Conservation (phyloP, 305 asterid genomes). For the Fraxinus ornus region DNA sequence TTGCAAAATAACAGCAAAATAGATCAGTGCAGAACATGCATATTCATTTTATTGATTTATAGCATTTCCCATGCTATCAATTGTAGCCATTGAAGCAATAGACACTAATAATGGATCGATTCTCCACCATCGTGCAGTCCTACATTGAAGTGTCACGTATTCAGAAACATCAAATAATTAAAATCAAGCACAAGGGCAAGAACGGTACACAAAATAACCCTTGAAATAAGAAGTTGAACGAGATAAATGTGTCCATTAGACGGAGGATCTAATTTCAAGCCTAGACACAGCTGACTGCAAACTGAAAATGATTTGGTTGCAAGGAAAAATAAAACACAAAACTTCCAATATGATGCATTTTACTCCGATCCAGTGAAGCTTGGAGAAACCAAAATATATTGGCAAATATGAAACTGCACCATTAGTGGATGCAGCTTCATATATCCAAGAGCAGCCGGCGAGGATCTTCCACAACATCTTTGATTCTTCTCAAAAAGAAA, state of each 20-base stretch:
- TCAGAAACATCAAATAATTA: not conserved
- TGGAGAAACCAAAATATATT: conserved; percentile 18
- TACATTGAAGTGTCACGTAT: not conserved
- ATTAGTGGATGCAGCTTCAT: conserved; percentile 32
- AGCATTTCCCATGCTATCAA: not conserved
- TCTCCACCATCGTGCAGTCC: not conserved
- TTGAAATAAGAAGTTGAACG: not conserved
- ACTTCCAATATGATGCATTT: conserved; percentile 38
- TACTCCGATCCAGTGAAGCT: no score
- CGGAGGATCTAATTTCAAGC: conserved; percentile 24
- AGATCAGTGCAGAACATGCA: not conserved
- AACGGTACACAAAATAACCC: not conserved
- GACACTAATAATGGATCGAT: not conserved
- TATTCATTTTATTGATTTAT: not conserved
- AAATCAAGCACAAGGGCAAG: not conserved
- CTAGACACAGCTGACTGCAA: conserved; percentile 25
- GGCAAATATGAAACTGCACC: conserved; percentile 10
- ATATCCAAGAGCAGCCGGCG: conserved; percentile 86
- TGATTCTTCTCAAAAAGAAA: conserved; percentile 84
- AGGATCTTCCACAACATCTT: conserved; percentile 97
- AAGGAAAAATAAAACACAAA: conserved; percentile 32
- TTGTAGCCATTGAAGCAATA: not conserved
- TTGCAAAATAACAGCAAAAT: not conserved
- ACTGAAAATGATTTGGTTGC: conserved; percentile 15
- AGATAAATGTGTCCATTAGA: not conserved